Percentiles rank a stretch among this genome's conserved stretches.
Conservation (phyloP, 352 stramenopile genomes). For the Phytophthora pisi region DNA sequence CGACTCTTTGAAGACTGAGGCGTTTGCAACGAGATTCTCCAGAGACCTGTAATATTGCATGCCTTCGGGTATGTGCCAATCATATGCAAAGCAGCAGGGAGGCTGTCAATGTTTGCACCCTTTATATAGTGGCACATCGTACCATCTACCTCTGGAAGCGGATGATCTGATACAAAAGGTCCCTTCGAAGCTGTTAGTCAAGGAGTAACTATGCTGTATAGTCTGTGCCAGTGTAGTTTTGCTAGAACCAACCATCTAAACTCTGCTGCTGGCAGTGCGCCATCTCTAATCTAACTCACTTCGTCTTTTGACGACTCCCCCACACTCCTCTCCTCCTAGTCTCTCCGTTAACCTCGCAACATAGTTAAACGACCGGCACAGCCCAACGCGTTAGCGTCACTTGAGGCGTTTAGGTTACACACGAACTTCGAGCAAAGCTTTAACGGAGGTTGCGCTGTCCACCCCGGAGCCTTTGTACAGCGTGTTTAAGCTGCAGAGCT, state of each 20-base stretch:
- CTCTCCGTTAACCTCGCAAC: no score
- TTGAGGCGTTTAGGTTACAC: constrained; percentile 11
- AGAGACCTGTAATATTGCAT: constrained; percentile 4
- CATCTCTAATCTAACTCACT: no score
- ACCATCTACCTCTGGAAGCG: neutral
- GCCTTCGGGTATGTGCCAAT: neutral
- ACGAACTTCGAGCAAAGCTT: constrained; percentile 13
- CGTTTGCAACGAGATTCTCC: neutral
- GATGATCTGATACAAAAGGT: no score
- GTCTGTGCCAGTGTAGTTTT: no score
- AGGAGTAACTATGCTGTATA: no score
- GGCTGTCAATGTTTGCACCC: neutral
- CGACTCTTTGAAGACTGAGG: neutral
- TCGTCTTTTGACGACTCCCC: no score
- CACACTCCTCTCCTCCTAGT: no score
- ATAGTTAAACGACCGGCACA: neutral
- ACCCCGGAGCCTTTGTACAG: neutral
- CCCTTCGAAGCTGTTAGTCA: no score
- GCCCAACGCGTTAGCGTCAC: constrained; percentile 5
- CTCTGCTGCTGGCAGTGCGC: no score
- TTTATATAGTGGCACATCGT: no score
- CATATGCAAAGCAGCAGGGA: constrained; percentile 1
- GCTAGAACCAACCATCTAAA: no score
- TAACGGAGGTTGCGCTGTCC: constrained; percentile 1
- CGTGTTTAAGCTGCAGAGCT: constrained; percentile 34